Evolutionary conservation across 305 asterid species (phyloP), one percentile per base, ranked within the genome.

Genomic region (Fraxinus ornus): DNA sequence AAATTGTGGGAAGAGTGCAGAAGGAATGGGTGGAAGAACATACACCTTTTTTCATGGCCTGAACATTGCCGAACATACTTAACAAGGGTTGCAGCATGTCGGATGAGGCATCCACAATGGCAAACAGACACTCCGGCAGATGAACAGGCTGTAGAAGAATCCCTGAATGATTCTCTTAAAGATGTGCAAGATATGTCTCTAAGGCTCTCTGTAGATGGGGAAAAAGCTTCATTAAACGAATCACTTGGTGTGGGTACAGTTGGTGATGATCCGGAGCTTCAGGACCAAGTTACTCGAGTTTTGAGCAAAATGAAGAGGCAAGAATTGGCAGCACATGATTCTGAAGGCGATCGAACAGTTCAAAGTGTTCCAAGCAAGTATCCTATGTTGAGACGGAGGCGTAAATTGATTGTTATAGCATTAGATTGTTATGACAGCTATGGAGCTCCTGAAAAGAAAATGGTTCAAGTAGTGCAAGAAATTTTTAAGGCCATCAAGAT

Each of bases 31-130:
- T 89, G 94, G 91, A 94, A 86, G 86, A 95, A 95, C 89, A 95
- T 94, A 80, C 98, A 94, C 85, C 95, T 92, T 17, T 95, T 91
- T 84, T 95, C 99, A 13, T 95, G 99, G 99, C 97, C 97, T 0
- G 97, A 94, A 83, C 99, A 95, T 76, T 95, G 99, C 81, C 90
- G 94, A 72, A 95, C 97, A 3, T 95, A 95, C 87, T 85, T 95
- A 52, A 89, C 94, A 3, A 85, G 92, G 84, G 85, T 94, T 64
- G 99, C 97, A 6, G 90, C 98, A 3, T 92, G 97, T 85, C 92
- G 99, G 41, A 92, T 94, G 93, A 89, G 98, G 89, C 94, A 95
- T 85, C 99, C 98, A 5, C 97, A 91, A 15, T 94, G 98, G 98
- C 84, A 92, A 86, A 95, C 92, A 0, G 96, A 93, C 90, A 92